phyloP scores from a whole-genome alignment of 768 basidiomycete species.

The Candolleomyces efflorescens region DNA sequence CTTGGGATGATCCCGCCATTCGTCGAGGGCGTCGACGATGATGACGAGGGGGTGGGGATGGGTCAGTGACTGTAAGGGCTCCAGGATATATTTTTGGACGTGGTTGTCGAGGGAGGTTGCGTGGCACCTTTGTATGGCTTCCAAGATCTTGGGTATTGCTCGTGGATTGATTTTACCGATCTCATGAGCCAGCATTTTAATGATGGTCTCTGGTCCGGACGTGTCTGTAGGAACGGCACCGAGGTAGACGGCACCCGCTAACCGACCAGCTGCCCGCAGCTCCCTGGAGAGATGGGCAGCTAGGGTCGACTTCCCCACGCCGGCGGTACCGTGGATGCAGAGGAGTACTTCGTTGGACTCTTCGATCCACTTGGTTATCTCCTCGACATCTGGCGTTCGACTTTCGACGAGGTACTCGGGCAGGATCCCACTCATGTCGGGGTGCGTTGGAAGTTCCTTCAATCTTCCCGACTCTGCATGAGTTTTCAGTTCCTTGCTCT shows the following conservation, averaged over 20 bases:
- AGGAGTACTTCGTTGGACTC: too few relatives aligned
- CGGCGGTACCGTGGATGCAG: constrained; percentile 9
- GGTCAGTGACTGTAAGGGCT: not conserved
- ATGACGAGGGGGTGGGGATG: constrained; percentile 1
- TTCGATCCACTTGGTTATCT: too few relatives aligned
- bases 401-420: too few relatives aligned
- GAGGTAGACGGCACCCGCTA: not conserved
- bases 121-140: not conserved
- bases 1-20: not conserved
- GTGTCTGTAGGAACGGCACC: not conserved
- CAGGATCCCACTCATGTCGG: too few relatives aligned
- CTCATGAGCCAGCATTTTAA: constrained; percentile 9
- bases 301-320: constrained; percentile 8
- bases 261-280: not conserved
- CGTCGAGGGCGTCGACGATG: constrained; percentile 9
- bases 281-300: not conserved
- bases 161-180: constrained; percentile 1
- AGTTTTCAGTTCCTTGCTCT: too few relatives aligned
- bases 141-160: not conserved
- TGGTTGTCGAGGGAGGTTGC: not conserved
- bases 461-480: too few relatives aligned
- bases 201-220: not conserved
- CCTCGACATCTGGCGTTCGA: too few relatives aligned
- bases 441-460: too few relatives aligned
- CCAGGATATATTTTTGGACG: not conserved